Conservation (phyloP, 2,329 filamentous ascomycete species). For the Fonsecaea erecta region DNA sequence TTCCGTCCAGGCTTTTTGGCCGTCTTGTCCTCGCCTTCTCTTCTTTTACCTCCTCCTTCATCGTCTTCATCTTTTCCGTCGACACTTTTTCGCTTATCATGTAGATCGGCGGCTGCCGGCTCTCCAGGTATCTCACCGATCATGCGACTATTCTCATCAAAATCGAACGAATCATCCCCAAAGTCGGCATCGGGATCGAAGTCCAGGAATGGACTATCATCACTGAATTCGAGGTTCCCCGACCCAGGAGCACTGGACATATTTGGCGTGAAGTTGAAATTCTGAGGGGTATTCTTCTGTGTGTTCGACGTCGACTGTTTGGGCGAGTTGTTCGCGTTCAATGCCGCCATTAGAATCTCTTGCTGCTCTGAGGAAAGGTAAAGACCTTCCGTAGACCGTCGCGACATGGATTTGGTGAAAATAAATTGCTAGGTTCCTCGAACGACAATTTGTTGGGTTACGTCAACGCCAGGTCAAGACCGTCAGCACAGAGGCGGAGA, state of each 20-base stretch:
- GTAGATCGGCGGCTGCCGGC: conserved; percentile 47
- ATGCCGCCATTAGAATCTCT: conserved; percentile 73
- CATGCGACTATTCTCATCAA: conserved; percentile 69
- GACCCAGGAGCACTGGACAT: conserved; percentile 48
- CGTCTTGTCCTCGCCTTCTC: conserved; percentile 81
- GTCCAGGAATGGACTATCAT: conserved; percentile 82
- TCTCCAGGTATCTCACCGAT: conserved; percentile 71
- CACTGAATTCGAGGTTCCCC: conserved; percentile 58
- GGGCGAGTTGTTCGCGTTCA: conserved; percentile 67
- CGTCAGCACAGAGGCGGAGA: conserved; percentile 1
- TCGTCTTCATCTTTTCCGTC: conserved; percentile 62
- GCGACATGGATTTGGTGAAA: conserved; percentile 24
- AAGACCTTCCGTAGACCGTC: conserved; percentile 49
- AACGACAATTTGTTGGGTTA: not conserved
- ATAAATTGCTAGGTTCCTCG: not conserved
- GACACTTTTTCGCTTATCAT: conserved; percentile 65
- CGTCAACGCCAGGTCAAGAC: not conserved
- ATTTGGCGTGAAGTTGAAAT: conserved; percentile 52
- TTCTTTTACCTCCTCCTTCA: conserved; percentile 71
- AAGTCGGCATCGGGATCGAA: conserved; percentile 78
- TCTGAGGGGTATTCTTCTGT: conserved; percentile 18
- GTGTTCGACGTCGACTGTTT: conserved; percentile 19
- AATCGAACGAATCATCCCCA: conserved; percentile 72
- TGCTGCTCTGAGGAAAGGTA: conserved; percentile 77
- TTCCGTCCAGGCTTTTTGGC: conserved; percentile 97